Evolutionary conservation across 208 protist genomes (phyloP).

Genomic region (Wallacemonas rigidus): DNA sequence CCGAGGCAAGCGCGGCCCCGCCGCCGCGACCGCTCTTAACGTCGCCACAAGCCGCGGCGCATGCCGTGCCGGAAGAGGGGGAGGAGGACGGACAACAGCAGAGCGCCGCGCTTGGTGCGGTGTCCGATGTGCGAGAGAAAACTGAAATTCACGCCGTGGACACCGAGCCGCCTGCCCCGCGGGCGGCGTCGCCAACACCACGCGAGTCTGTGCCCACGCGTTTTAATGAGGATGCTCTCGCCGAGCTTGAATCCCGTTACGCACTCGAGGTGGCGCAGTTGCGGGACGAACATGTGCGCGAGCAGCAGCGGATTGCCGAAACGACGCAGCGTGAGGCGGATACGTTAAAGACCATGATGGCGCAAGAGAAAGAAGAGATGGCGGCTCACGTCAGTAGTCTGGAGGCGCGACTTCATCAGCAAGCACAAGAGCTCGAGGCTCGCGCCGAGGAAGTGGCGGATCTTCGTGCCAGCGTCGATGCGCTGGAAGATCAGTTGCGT

Average conservation of each 20-base stretch:
- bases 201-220: background rate
- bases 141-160: too few relatives aligned
- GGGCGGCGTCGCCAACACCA: background rate
- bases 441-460: slow-evolving; percentile 21
- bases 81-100: too few relatives aligned
- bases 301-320: background rate
- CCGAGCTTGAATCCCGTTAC: background rate
- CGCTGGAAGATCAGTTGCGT: slow-evolving; percentile 14
- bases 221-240: background rate
- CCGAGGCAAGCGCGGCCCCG: background rate
- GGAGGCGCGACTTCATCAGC: slow-evolving; percentile 23
- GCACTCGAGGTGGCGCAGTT: background rate
- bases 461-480: slow-evolving; percentile 43
- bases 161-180: too few relatives aligned
- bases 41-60: background rate
- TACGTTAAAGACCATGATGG: background rate
- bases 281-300: background rate
- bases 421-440: slow-evolving; percentile 25
- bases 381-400: slow-evolving; percentile 3
- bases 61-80: too few relatives aligned
- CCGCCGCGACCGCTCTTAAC: background rate
- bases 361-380: background rate
- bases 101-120: too few relatives aligned
- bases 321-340: background rate
- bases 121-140: too few relatives aligned